Evolutionary conservation across 2,329 filamentous ascomycete species (phyloP).

Genomic region (Penicillium sp.): DNA sequence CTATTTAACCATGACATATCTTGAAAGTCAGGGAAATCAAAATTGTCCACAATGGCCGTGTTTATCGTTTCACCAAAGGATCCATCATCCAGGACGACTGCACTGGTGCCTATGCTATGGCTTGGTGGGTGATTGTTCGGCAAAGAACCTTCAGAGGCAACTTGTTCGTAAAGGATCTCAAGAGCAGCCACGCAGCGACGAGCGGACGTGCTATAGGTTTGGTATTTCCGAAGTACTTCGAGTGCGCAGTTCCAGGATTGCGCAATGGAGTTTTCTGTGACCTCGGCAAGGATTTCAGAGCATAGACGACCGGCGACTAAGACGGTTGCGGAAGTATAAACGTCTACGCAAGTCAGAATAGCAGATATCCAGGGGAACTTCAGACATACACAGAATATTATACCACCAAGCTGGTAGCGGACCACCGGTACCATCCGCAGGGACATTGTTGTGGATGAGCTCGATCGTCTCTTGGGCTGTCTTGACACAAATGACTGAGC

Average conservation of each 20-base stretch:
- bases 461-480: conserved; percentile 34
- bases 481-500: conserved; percentile 37
- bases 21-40: conserved; percentile 32
- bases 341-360: conserved; percentile 24
- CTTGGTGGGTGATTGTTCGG: conserved; percentile 1
- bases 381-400: conserved; percentile 34
- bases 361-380: not conserved
- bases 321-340: conserved; percentile 37
- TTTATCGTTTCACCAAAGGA: conserved; percentile 29
- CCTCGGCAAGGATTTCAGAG: conserved; percentile 26
- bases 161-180: conserved; percentile 32
- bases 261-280: conserved; percentile 24
- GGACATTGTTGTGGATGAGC: conserved; percentile 30
- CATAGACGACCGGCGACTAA: conserved; percentile 34
- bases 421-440: conserved; percentile 27
- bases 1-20: conserved; percentile 38
- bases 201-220: conserved; percentile 32
- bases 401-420: conserved; percentile 40
- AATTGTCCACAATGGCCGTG: conserved; percentile 23
- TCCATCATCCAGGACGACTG: conserved; percentile 21
- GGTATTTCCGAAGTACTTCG: conserved; percentile 31
- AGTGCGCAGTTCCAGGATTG: conserved; percentile 31
- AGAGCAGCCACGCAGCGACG: conserved; percentile 32
- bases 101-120: not conserved
- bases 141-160: conserved; percentile 21